phyloP scores from a whole-genome alignment of 345 rosid species.

The Garcia nutans region DNA sequence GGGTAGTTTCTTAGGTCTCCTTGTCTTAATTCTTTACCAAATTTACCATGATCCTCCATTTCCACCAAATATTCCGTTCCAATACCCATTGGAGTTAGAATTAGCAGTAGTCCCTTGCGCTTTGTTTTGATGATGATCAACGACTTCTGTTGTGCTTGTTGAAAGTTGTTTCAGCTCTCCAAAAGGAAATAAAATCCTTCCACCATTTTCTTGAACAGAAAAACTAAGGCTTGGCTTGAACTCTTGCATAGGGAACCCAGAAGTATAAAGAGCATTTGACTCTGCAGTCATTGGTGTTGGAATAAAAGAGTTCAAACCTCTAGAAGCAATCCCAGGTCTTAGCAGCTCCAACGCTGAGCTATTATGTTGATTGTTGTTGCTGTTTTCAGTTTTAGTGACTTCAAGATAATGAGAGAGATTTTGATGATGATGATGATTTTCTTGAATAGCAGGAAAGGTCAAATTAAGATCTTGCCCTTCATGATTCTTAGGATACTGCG shows the following conservation, averaged over 20 bases:
- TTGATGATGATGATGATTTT: constrained; percentile 15
- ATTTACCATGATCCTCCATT: constrained; percentile 31
- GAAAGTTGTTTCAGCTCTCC: constrained; percentile 41
- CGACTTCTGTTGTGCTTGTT: constrained; percentile 33
- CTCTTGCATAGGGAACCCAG: constrained; percentile 45
- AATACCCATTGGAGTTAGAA: constrained; percentile 13
- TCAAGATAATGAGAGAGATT: constrained; percentile 31
- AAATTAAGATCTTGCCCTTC: constrained; percentile 51
- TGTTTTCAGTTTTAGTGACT: constrained; percentile 21
- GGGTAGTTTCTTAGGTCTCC: not conserved
- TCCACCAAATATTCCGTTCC: constrained; percentile 33
- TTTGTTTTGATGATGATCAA: constrained; percentile 29
- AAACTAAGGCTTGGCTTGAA: constrained; percentile 47
- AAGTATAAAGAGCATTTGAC: constrained; percentile 32
- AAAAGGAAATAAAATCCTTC: constrained; percentile 46
- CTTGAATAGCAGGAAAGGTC: constrained; percentile 39
- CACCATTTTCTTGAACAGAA: constrained; percentile 41
- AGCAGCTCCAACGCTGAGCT: constrained; percentile 46
- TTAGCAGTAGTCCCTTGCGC: constrained; percentile 30
- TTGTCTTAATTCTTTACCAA: not conserved
- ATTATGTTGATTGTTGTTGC: constrained; percentile 14
- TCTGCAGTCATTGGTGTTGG: constrained; percentile 35
- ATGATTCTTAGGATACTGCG: constrained; percentile 35
- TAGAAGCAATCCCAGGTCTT: constrained; percentile 39
- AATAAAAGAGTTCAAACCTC: constrained; percentile 39